Base-by-base conservation (phyloP, 2,329 filamentous ascomycete species). In the Claviceps spartinae region DNA sequence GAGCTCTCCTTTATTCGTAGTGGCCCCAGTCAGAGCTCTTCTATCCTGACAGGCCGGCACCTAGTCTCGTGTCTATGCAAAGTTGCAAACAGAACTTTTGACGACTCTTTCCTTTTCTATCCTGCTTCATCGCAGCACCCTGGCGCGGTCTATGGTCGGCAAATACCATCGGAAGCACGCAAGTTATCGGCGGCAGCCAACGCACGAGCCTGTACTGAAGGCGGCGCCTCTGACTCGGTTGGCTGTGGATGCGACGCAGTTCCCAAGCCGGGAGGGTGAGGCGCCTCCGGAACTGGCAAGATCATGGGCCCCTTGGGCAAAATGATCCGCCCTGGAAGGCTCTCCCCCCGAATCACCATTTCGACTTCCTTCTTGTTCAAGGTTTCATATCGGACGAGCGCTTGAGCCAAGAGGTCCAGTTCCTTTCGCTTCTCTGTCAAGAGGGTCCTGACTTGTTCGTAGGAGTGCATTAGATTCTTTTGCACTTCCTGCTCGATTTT, bases 321-420 rank as follows among this genome's bases (percentile, higher is more conserved):
- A 13, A 64, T 61, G 43, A 62, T 69, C 54, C 87, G 86, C 46
- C 79, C 77, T 1, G 82, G 75, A 40, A 98, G 72, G 63, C 86
- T 84, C 70, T 96, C 88, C 38, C 93, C 93, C 50, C 79, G 81
- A 57, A 98, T 83, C 5, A 97, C 87, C 72, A 86, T 88, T 67
- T 90, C 82, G 56, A 97, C 94, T 67, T 98, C 93, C 3, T 85
- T 82, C 67, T 85, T 86, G 66, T 86, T 85, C 49, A 98, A 72
- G 0, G 89, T 96, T 73, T 98, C 93, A 67, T 96, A 97, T 67
- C 96, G 84, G 37, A 98, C 82, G 9, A 98, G 76, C 5, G 90
- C 93, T 62, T 90, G 83, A 30, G 93, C 91, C 9, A 98, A 73
- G 11, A 88, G 74, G 61, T 98, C 91, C 7, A 98, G 77, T 67